phyloP scores from a whole-genome alignment of 169 alveolate genomes.

The Cryptosporidium ubiquitum region DNA sequence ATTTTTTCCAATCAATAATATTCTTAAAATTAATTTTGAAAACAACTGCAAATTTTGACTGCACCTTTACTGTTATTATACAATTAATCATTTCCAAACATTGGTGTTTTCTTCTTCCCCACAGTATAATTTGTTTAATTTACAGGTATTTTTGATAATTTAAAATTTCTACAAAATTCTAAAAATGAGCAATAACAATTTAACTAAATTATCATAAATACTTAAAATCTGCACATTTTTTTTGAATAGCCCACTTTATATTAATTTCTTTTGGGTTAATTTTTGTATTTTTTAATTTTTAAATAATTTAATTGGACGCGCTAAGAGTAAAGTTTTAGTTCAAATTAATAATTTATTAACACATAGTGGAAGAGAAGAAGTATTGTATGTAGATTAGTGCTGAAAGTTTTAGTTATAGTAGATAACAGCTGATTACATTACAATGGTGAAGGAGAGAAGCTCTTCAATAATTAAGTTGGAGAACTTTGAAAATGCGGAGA shows the following conservation, averaged over 20 bases:
- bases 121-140: background rate
- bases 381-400: background rate
- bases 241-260: background rate
- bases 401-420: background rate
- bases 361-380: background rate
- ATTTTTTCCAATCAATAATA: background rate
- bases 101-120: background rate
- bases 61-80: background rate
- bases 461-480: slow-evolving; percentile 10
- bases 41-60: background rate
- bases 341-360: background rate
- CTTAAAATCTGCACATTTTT: too few relatives aligned
- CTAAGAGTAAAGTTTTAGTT: background rate
- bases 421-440: background rate
- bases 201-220: too few relatives aligned
- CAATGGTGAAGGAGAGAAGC: slow-evolving; percentile 11
- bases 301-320: background rate
- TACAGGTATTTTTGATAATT: background rate
- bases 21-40: background rate
- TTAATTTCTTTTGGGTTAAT: too few relatives aligned
- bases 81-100: too few relatives aligned
- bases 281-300: too few relatives aligned
- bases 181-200: too few relatives aligned
- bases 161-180: too few relatives aligned
- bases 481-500: slow-evolving; percentile 34